Evolutionary conservation across 257 asterid genomes (phyloP).

Genomic region (Anisodus tanguticus): DNA sequence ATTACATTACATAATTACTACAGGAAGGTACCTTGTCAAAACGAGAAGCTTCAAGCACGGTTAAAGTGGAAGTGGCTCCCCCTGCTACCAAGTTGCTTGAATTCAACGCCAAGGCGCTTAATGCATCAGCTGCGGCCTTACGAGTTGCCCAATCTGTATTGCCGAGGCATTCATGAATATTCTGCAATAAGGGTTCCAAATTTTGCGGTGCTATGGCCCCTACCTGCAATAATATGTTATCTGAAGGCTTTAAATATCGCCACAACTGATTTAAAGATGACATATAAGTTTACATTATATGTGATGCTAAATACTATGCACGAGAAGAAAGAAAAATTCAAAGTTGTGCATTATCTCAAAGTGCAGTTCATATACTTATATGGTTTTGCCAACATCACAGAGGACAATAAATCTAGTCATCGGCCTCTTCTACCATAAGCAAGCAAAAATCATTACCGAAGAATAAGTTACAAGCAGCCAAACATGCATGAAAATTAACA

Average conservation of each 20-base stretch:
- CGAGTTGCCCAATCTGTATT: slow-evolving; percentile 97
- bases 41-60: slow-evolving; percentile 83
- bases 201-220: slow-evolving; percentile 91
- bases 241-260: slow-evolving; percentile 17
- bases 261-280: background rate
- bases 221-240: slow-evolving; percentile 53
- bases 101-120: slow-evolving; percentile 64
- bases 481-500: background rate
- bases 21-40: slow-evolving; percentile 78
- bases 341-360: too few species aligned
- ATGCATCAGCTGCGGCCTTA: slow-evolving; percentile 95
- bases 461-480: background rate
- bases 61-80: slow-evolving; percentile 74
- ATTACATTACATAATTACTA: slow-evolving; percentile 14
- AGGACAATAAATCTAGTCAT: background rate
- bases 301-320: background rate
- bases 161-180: slow-evolving; percentile 78
- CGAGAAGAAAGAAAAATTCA: background rate
- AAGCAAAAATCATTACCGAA: slow-evolving; percentile 2
- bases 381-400: background rate
- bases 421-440: background rate
- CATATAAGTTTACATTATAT: background rate
- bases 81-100: slow-evolving; percentile 62
- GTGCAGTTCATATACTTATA: background rate
- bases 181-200: slow-evolving; percentile 76